Evolutionary conservation across 2,329 filamentous ascomycete species (phyloP), one percentile per base, ranked within the genome.

Genomic region (Aspergillus versicolor): DNA sequence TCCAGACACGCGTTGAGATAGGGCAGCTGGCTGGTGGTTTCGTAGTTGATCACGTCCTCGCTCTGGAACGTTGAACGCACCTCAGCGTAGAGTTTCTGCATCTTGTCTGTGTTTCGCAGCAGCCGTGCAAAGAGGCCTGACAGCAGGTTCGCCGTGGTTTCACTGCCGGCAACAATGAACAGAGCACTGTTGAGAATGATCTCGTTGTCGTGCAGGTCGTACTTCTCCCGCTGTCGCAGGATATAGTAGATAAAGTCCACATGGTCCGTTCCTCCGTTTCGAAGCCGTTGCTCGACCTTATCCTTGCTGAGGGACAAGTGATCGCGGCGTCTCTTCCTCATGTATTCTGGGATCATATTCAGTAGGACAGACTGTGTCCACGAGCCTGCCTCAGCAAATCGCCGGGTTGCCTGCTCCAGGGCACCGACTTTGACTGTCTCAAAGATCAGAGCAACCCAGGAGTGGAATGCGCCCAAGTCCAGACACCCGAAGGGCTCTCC

Each of bases 1-100:
- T 56, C 56, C 3, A 63, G 22, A 8, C 54, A 45, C 0, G 57
- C 62, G 4, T 58, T 45, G 2, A 61, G 43, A 30, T 57, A 61
- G 1, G 52, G n/a, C 17, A 63, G 2, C 0, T 37, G 30, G n/a
- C 47, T 40, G 1, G 55, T 24, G 1, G 22, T 3, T 2, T 27
- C 38, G 11, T 38, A 46, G 11, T 24, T 48, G 8, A 62, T 61
- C 0, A 60, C 42, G 2, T 34, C 15, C 0, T 54, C 40, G 1
- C 12, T 4, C 6, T 22, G 11, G 17, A 62, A 62, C 1, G 46
- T 47, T 8, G 24, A 5, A 6, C 57, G 54, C 1, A 63, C 37
- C 11, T 52, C 50, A 1, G 3, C 30, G 9, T 37, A 50, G 3
- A 61, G 6, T 12, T 38, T 43, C 19, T 30, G 7, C 21, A 59